These are phyloP conservation scores for Juglanconis oblonga DNA, from an alignment of 2,329 filamentous ascomycete species.

Conservation along the genomic window DNA sequence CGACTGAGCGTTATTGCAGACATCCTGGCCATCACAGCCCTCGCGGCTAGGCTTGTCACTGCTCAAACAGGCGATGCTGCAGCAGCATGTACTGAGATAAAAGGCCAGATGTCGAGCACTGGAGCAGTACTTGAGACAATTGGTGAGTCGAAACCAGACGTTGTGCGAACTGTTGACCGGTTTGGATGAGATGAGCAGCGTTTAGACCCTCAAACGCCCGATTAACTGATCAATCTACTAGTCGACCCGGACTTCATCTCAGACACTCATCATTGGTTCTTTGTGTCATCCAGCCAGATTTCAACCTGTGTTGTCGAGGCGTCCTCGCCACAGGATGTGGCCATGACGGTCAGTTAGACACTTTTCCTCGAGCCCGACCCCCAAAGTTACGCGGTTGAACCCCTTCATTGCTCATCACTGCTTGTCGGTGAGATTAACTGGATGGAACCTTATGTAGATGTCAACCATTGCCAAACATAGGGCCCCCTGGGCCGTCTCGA, in stretches of 20 bases:
- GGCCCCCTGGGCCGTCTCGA: constrained; percentile 25
- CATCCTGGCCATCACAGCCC: background rate
- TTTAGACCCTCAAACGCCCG: too few relatives aligned
- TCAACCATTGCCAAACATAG: constrained; percentile 17
- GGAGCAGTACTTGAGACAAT: background rate
- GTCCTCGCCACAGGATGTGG: constrained; percentile 23
- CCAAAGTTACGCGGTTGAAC: too few relatives aligned
- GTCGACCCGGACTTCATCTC: constrained; percentile 4
- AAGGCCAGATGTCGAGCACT: background rate
- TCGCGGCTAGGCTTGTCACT: background rate
- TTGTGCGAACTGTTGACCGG: background rate
- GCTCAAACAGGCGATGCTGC: background rate
- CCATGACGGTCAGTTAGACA: constrained; percentile 18
- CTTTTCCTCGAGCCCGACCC: too few relatives aligned
- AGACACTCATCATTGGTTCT: constrained; percentile 26
- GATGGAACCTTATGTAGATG: constrained; percentile 8
- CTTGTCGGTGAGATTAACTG: background rate
- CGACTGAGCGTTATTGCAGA: background rate
- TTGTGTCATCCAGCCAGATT: constrained; percentile 23
- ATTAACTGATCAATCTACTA: background rate
- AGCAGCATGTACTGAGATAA: background rate
- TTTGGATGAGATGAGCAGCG: background rate
- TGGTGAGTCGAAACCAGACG: background rate
- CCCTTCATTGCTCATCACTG: background rate
- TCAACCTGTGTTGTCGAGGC: constrained; percentile 27